phyloP scores from a whole-genome alignment of 2,329 filamentous ascomycete genomes.

The Diaporthe citrichinensis region DNA sequence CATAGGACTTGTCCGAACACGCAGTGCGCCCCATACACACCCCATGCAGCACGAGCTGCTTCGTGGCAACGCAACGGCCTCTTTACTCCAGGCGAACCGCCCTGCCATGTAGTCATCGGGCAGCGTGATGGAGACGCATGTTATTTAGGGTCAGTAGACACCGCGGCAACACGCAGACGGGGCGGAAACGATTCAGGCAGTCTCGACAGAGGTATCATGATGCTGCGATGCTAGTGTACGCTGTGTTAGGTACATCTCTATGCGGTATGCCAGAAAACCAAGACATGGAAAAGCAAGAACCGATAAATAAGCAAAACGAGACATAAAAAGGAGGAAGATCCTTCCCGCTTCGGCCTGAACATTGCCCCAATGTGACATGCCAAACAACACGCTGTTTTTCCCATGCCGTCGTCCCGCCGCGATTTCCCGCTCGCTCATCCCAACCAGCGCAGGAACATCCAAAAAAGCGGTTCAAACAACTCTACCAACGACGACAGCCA shows the following conservation, averaged over 20 bases:
- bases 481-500: not conserved
- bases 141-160: not conserved
- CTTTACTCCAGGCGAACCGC: no score
- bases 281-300: not conserved
- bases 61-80: not conserved
- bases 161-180: not conserved
- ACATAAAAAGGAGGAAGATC: not conserved
- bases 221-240: constrained; percentile 26
- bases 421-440: not conserved
- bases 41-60: not conserved
- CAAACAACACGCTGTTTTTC: not conserved
- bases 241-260: constrained; percentile 14
- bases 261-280: constrained; percentile 6
- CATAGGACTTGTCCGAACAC: not conserved
- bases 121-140: not conserved
- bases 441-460: not conserved
- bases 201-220: constrained; percentile 17
- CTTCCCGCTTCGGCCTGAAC: not conserved
- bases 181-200: not conserved
- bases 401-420: not conserved
- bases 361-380: not conserved
- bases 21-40: not conserved
- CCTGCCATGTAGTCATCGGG: not conserved
- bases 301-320: not conserved
- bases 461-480: no score